Evolutionary conservation across 192 early-diverging fungal genomes (phyloP).

Genomic region (Obelidium mucronatum): DNA sequence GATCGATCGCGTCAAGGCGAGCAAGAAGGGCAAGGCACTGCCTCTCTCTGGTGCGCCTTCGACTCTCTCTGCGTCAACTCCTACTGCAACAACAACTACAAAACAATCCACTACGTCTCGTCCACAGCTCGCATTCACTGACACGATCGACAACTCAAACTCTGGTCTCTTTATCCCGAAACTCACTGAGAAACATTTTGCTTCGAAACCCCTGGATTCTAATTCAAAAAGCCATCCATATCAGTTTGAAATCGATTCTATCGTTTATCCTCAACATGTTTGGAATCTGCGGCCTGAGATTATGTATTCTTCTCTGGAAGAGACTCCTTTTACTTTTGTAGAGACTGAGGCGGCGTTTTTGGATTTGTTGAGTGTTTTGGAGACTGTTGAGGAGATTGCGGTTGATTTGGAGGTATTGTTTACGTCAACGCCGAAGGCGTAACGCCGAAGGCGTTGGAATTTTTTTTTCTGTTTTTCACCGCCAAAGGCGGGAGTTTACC

Average conservation of each 20-base stretch:
- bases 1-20: slow-evolving; percentile 53
- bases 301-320: slow-evolving; percentile 67
- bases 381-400: slow-evolving; percentile 76
- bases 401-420: slow-evolving; percentile 80
- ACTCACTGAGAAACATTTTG: slow-evolving; percentile 83
- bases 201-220: slow-evolving; percentile 73
- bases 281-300: slow-evolving; percentile 62
- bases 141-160: slow-evolving; percentile 86
- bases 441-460: no score
- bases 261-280: slow-evolving; percentile 76
- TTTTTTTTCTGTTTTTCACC: no score
- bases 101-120: slow-evolving; percentile 56
- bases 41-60: background rate
- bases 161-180: slow-evolving; percentile 75
- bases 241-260: slow-evolving; percentile 83
- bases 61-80: slow-evolving; percentile 19
- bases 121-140: slow-evolving; percentile 89
- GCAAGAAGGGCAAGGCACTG: slow-evolving; percentile 18
- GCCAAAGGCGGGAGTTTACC: no score
- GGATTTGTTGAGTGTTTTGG: slow-evolving; percentile 70
- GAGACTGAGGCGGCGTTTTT: slow-evolving; percentile 76
- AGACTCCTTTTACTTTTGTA: slow-evolving; percentile 81
- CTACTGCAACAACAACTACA: background rate
- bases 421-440: no score
- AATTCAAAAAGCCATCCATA: slow-evolving; percentile 81